Evolutionary conservation across 2,329 filamentous ascomycete species (phyloP), one percentile per base, ranked within the genome.

Genomic region (Aspergillus sp.): DNA sequence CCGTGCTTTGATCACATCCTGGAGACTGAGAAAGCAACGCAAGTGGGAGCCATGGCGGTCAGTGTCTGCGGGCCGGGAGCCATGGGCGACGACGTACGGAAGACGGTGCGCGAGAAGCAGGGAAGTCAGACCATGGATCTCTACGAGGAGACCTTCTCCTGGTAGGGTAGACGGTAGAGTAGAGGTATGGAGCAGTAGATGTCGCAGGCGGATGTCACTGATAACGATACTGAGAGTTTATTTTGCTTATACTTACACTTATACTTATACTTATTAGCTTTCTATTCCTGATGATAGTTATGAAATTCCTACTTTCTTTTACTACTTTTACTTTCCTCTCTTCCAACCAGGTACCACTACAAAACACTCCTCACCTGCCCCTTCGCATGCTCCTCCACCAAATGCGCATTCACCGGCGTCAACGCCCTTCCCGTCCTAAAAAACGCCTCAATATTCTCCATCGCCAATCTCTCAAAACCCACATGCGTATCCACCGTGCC

Each of bases 371-470:
- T 47, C 3, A 24, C 10, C 18, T 47, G 18, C 45, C 10, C 10
- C 26, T 9, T 29, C 26, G 7, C 26, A 7, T 29, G 26, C 22
- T 47, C 18, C 22, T 47, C 18, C 51, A 88, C 62, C 69, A 80
- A 81, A 51, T 86, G 80, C 73, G 85, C 36, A 69, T 90, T 90
- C 12, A 89, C 87, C 0, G 87, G 84, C 55, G 87, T 73, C 32
- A 72, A 45, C 0, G 71, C 71, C 61, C 73, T 73, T 53, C 78
- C 77, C 2, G 65, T 76, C 14, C 67, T 66, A 11, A 69, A 58
- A 58, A 70, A 72, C 11, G 61, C 64, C 20, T 67, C 51, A 31
- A 83, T 69, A 66, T 84, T 83, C 72, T 82, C 79, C 72, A 83
- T 82, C 9, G 69, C 68, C 54, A 75, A 49, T 47, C 67, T 65